A percentile compares a stretch with the other conserved stretches of the same genome.
phyloP scores from a whole-genome alignment of 805 yeast species.

The Saturnispora sanitii region DNA sequence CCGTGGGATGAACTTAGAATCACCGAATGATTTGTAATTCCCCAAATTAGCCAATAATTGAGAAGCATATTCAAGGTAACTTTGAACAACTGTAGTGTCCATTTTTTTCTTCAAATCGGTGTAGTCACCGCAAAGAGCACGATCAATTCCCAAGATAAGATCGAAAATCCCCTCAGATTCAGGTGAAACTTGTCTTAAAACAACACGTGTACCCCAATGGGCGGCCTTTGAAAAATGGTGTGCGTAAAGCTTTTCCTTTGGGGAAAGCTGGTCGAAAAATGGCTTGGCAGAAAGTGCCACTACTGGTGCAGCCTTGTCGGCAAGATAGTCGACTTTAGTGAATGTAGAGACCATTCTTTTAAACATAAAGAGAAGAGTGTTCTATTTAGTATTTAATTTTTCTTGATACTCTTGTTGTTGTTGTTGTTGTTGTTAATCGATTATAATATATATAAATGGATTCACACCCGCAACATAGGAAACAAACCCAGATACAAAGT shows the following conservation, averaged over 20 bases:
- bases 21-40: conserved; percentile 82
- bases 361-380: not conserved
- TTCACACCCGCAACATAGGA: conserved; percentile 4
- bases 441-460: too few species aligned
- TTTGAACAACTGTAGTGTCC: conserved; percentile 28
- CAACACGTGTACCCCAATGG: conserved; percentile 74
- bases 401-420: too few species aligned
- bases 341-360: conserved; percentile 10
- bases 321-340: conserved; percentile 29
- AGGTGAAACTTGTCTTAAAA: conserved; percentile 70
- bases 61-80: conserved; percentile 63
- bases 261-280: conserved; percentile 57
- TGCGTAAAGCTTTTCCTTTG: conserved; percentile 59
- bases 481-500: not conserved
- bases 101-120: conserved; percentile 26
- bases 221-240: conserved; percentile 78
- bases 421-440: too few species aligned
- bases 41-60: conserved; percentile 70
- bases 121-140: conserved; percentile 39
- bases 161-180: conserved; percentile 73
- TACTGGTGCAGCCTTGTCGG: conserved; percentile 60
- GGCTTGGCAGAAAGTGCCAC: conserved; percentile 57
- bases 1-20: conserved; percentile 72
- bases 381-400: too few species aligned
- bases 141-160: conserved; percentile 52